Conservation (phyloP, 306 rosid genomes). For the Alnus rubra region DNA sequence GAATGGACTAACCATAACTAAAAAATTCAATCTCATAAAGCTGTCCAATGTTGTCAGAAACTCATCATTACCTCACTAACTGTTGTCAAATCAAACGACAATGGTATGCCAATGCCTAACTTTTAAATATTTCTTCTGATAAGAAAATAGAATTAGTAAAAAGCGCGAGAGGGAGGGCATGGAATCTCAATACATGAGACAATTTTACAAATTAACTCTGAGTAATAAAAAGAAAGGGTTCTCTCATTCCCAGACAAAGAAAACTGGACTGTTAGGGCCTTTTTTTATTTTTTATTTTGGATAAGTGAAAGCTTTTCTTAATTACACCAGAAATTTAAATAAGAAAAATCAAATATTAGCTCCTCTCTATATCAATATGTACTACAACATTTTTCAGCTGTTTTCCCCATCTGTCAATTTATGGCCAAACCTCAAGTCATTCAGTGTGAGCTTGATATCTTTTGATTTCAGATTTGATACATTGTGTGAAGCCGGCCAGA, state of each 20-base stretch:
- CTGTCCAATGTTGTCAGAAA: background rate
- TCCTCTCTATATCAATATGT: background rate
- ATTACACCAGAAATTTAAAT: background rate
- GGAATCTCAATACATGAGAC: background rate
- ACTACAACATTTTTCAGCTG: background rate
- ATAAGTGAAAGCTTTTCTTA: too few relatives aligned
- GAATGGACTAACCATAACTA: background rate
- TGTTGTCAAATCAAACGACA: background rate
- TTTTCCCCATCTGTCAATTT: background rate
- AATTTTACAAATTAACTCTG: background rate
- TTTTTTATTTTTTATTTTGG: background rate
- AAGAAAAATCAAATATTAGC: background rate
- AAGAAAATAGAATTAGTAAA: slow-evolving; percentile 1
- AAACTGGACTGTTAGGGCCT: background rate
- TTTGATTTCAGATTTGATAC: background rate
- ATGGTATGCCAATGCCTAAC: background rate
- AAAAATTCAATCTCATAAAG: background rate
- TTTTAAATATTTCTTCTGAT: background rate
- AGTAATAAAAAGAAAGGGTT: background rate
- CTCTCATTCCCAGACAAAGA: too few relatives aligned
- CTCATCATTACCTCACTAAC: background rate
- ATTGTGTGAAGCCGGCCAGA: background rate
- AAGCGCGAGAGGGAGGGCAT: background rate
- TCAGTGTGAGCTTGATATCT: background rate
- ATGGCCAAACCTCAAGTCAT: background rate